A percentile compares a stretch with the other conserved stretches of the same genome.
Conservation (phyloP, 2,329 filamentous ascomycete genomes). For the Colletotrichum sp. region DNA sequence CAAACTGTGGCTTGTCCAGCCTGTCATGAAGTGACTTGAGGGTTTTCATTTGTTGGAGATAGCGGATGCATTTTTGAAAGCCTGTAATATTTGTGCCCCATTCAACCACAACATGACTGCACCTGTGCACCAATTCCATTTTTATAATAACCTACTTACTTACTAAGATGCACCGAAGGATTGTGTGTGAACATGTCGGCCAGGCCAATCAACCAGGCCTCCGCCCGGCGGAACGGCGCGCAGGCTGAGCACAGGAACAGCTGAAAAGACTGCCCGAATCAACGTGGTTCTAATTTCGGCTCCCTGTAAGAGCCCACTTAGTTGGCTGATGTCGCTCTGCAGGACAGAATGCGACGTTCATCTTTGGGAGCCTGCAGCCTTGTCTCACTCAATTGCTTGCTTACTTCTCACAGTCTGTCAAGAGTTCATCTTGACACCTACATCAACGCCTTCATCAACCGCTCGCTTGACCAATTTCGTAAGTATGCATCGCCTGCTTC, state of each 20-base stretch:
- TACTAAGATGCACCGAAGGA: neutral
- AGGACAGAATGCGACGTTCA: neutral
- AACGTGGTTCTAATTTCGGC: neutral
- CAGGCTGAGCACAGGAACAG: neutral
- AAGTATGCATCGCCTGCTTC: fast-evolving
- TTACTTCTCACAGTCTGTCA: neutral
- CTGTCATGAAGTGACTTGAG: neutral
- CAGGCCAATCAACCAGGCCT: neutral
- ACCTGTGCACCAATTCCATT: neutral
- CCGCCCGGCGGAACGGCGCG: neutral
- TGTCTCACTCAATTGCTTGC: neutral
- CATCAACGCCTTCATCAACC: neutral
- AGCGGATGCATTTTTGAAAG: neutral
- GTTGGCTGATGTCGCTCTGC: neutral
- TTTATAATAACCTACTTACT: neutral
- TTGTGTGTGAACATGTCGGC: neutral
- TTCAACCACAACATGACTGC: neutral
- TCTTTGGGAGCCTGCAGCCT: neutral
- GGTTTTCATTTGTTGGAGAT: neutral
- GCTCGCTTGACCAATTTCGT: neutral
- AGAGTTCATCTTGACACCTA: neutral
- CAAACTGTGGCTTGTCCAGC: neutral
- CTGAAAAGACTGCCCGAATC: neutral
- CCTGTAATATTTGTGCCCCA: neutral
- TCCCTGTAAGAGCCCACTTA: neutral